Evolutionary conservation across 78 protist species (phyloP).

Genomic region (Polysphondylium violaceum): DNA sequence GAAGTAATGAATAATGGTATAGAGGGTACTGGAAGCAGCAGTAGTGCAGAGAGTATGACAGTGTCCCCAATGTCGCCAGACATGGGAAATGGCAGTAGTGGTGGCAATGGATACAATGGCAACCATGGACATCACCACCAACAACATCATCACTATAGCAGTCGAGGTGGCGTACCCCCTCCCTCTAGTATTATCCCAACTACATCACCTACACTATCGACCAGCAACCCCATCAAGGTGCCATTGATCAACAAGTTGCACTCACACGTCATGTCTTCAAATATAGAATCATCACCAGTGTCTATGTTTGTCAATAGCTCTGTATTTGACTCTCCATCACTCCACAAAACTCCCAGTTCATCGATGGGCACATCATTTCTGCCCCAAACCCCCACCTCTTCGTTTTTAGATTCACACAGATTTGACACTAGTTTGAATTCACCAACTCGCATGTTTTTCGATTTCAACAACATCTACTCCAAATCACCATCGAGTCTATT

Average conservation of each 20-base stretch:
- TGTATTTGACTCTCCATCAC: constrained; percentile 52
- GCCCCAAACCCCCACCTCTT: background rate
- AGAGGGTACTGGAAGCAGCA: too few species aligned
- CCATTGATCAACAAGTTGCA: too few species aligned
- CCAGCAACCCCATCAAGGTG: too few species aligned
- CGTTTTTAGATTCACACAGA: constrained; percentile 9
- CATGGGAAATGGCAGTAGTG: background rate
- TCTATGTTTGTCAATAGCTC: constrained; percentile 52
- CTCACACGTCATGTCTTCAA: too few species aligned
- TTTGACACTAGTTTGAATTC: background rate
- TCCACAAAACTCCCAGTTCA: background rate
- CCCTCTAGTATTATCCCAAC: too few species aligned
- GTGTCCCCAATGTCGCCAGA: constrained; percentile 26
- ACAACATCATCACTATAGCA: background rate
- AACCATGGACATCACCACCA: too few species aligned
- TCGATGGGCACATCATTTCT: constrained; percentile 10
- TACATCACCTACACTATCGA: too few species aligned
- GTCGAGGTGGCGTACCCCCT: constrained; percentile 7
- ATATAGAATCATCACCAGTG: constrained; percentile 69
- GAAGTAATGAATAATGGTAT: too few species aligned
- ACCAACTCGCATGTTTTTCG: constrained; percentile 32
- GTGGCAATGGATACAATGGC: constrained; percentile 1
- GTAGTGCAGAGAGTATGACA: too few species aligned
- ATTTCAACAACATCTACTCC: constrained; percentile 27
- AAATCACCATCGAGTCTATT: constrained; percentile 55